Conservation (phyloP, 1,139 yeast species). For the Candida frijolesensis region DNA sequence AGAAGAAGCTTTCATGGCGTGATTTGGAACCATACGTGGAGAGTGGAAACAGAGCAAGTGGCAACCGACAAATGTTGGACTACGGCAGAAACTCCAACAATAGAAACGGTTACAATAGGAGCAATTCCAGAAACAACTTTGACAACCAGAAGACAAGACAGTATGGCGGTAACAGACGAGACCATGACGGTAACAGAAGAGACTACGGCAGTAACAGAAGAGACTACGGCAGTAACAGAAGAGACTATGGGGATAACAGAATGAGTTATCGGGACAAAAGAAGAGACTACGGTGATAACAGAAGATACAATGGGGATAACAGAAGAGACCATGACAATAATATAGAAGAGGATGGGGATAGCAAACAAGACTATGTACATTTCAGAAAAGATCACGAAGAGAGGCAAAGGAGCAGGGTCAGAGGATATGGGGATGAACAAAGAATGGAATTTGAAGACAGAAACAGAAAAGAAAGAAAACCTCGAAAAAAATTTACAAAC, state of each 20-base stretch:
- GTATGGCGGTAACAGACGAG: too few species aligned
- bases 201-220: background rate
- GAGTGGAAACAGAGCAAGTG: background rate
- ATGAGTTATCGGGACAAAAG: background rate
- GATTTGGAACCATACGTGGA: slow-evolving; percentile 6
- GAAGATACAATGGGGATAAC: slow-evolving; percentile 3
- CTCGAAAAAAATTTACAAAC: too few species aligned
- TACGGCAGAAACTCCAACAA: too few species aligned
- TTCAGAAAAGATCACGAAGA: slow-evolving; percentile 2
- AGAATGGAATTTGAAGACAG: too few species aligned
- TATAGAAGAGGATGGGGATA: too few species aligned
- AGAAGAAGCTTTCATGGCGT: background rate
- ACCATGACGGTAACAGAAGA: background rate
- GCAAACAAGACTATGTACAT: slow-evolving; percentile 1
- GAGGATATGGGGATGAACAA: too few species aligned
- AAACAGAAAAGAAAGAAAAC: too few species aligned
- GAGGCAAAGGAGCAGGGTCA: too few species aligned
- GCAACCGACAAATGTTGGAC: too few species aligned
- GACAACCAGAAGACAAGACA: too few species aligned
- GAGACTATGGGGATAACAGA: background rate
- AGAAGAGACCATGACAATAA: slow-evolving; percentile 1
- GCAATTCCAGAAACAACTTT: slow-evolving; percentile 7
- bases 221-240: background rate
- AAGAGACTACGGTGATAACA: slow-evolving; percentile 6
- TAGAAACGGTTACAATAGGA: background rate